Evolutionary conservation across 2,329 filamentous ascomycete species (phyloP), one percentile per base, ranked within the genome.

Genomic region (Trichophyton rubrum): DNA sequence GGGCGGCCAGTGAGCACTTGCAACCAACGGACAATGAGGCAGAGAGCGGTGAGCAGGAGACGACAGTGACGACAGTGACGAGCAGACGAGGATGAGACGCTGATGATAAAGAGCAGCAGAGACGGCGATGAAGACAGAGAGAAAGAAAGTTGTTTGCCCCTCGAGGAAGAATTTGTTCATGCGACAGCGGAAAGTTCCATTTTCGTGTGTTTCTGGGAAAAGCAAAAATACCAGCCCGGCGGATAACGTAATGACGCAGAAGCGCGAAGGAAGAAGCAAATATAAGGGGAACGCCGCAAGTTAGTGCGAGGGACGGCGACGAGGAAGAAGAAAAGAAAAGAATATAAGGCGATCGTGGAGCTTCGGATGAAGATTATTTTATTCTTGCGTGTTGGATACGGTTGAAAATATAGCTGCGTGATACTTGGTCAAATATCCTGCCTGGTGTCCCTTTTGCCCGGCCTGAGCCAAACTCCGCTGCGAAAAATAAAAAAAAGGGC

Each of bases 211-310:
- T n/a, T 20, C 49, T 1, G 27, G 27, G 27, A 30, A 30, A 30
- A 30, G 27, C 27, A 30, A 17, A 27, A 27, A 13, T 5, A 6
- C 27, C 6, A 30, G 9, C 24, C 15, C n/a, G 40, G 15, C n/a
- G 33, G 47, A 55, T 55, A 55, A 55, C 51, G 51, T 55, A 55
- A 55, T 55, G n/a, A n/a, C 22, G 22, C 51, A 35, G 11, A 35
- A 55, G 13, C 51, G 51, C 51, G 9, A 27, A 38, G 33, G 51
- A 55, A 55, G 51, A 55, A 55, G 51, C 27, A 55, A 55, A 33
- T 15, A 55, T 55, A 35, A 38, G 33, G 33, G 33, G 33, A 38
- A 13, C 8, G 11, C 33, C 33, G 33, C 33, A 38, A 38, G 9
- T 38, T 38, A 38, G 33, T 38, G 33, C 11, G 33, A 11, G 33